Conservation (phyloP, 2,329 filamentous ascomycete genomes). For the Epichloe aotearoae region DNA sequence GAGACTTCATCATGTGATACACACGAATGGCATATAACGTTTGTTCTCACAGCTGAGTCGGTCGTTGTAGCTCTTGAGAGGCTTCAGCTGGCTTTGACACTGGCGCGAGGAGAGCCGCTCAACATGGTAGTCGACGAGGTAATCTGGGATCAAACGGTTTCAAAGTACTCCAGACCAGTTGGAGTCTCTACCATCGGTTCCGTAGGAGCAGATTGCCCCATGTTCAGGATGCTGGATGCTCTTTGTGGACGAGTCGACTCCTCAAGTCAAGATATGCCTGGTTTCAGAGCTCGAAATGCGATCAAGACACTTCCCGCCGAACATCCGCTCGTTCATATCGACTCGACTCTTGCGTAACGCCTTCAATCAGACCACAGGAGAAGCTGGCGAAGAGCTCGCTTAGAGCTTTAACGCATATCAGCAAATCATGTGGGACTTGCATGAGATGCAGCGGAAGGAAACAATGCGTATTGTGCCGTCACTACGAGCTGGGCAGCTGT, state of each 20-base stretch:
- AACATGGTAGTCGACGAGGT: not conserved
- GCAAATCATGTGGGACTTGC: not conserved
- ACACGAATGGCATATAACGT: not conserved
- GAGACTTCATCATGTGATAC: not conserved
- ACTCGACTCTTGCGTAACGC: not conserved
- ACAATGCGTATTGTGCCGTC: not conserved
- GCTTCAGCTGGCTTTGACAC: not conserved
- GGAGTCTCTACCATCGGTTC: not conserved
- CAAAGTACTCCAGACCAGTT: not conserved
- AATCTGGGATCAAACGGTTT: not conserved
- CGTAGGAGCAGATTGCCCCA: not conserved
- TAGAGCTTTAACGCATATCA: not conserved
- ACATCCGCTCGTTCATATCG: not conserved
- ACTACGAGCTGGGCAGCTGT: not conserved
- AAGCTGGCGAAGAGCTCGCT: not conserved
- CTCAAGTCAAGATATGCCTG: not conserved
- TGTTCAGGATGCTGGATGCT: not conserved
- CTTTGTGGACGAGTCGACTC: not conserved
- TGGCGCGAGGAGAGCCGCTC: not conserved
- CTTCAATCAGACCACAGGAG: not conserved
- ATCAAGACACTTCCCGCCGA: not conserved
- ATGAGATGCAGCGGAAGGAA: not conserved
- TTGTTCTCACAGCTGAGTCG: not conserved
- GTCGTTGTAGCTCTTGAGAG: not conserved
- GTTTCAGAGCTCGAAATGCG: not conserved